Evolutionary conservation across 2,329 filamentous ascomycete species (phyloP).

Genomic region (Paracamarosporium sp.): DNA sequence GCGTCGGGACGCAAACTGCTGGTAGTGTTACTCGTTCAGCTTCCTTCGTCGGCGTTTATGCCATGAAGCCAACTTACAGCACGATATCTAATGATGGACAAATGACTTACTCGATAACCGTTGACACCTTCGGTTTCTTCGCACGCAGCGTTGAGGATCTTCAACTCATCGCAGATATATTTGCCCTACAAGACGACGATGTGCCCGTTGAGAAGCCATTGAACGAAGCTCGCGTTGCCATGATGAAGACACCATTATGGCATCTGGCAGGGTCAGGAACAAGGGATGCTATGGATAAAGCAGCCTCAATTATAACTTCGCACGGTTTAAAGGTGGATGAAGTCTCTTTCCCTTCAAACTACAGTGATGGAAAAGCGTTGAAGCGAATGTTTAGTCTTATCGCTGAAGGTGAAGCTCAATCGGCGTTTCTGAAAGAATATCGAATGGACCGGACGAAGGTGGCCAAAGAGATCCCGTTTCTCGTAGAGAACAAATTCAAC

Average conservation of each 20-base stretch:
- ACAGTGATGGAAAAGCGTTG: no score
- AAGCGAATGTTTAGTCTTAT: no score
- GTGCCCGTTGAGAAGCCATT: slow-evolving; percentile 37
- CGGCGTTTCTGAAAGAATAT: slow-evolving; percentile 62
- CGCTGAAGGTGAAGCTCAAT: slow-evolving; percentile 54
- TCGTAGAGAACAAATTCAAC: slow-evolving; percentile 55
- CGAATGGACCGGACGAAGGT: slow-evolving; percentile 53
- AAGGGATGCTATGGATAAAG: background rate
- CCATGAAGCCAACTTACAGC: slow-evolving; percentile 68
- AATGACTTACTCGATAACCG: slow-evolving; percentile 60
- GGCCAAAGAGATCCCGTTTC: slow-evolving; percentile 48
- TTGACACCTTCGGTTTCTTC: slow-evolving; percentile 67
- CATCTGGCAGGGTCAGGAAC: background rate
- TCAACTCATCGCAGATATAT: slow-evolving; percentile 58
- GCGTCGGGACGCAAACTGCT: slow-evolving; percentile 67
- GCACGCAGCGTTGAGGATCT: slow-evolving; percentile 63
- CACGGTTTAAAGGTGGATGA: background rate
- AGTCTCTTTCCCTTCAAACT: background rate
- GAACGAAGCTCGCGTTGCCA: slow-evolving; percentile 54
- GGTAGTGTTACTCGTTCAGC: slow-evolving; percentile 67
- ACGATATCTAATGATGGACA: slow-evolving; percentile 64
- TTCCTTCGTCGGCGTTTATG: slow-evolving; percentile 67
- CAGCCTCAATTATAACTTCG: background rate
- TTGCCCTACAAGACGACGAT: slow-evolving; percentile 59
- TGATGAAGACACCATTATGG: background rate